These are phyloP conservation scores for Jatropha multifida DNA, from an alignment of 441 rosid species.

Conservation along the genomic window DNA sequence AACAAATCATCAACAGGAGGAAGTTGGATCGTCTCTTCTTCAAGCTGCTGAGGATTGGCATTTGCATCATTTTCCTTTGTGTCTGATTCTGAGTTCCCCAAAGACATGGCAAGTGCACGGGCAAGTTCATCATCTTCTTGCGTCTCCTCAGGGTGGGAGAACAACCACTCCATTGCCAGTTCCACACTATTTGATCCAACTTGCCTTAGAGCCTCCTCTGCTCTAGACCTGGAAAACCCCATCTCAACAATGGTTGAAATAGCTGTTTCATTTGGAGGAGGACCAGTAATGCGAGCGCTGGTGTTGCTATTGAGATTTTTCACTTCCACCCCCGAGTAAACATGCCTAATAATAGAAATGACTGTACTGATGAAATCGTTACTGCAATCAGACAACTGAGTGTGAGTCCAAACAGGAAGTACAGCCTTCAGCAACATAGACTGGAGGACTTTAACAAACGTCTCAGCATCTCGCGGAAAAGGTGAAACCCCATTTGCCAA, in stretches of 20 bases:
- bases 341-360: conserved; percentile 85
- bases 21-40: conserved; percentile 77
- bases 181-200: conserved; percentile 96
- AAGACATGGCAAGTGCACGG: conserved; percentile 98
- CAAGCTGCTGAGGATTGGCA: conserved; percentile 50
- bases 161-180: conserved; percentile 99
- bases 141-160: conserved; percentile 89
- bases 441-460: conserved; percentile 91
- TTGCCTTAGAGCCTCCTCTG: conserved; percentile 97
- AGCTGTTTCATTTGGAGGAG: conserved; percentile 90
- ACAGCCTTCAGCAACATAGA: conserved; percentile 92
- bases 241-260: conserved; percentile 95
- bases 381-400: conserved; percentile 83
- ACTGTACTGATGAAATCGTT: conserved; percentile 70
- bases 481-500: conserved; percentile 60
- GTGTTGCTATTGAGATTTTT: conserved; percentile 56
- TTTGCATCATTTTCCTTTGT: conserved; percentile 58
- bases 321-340: conserved; percentile 95
- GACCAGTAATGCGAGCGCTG: conserved; percentile 68
- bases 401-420: conserved; percentile 95
- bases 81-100: conserved; percentile 90
- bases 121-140: conserved; percentile 99
- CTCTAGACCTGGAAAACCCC: conserved; percentile 97
- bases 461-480: conserved; percentile 88
- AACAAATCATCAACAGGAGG: conserved; percentile 92